Conservation (phyloP, 345 rosid species). For the Salix brachista region DNA sequence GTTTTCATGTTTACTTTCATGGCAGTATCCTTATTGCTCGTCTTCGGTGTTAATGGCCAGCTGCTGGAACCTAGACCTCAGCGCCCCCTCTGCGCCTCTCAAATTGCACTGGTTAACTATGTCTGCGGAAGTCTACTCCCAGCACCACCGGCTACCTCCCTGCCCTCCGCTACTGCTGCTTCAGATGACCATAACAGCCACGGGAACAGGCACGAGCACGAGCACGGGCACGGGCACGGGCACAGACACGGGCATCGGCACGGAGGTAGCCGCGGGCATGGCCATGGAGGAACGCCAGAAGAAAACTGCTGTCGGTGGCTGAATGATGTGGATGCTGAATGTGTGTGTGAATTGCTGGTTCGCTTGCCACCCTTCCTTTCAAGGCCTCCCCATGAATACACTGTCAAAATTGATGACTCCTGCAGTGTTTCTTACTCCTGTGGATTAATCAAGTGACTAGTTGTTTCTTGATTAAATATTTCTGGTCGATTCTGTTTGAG, state of each 20-base stretch:
- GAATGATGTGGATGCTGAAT: conserved; percentile 56
- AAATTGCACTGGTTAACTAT: conserved; percentile 27
- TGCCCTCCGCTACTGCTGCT: background rate
- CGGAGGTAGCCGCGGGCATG: background rate
- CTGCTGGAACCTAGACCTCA: background rate
- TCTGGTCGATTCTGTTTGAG: background rate
- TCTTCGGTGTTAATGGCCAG: background rate
- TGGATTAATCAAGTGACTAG: background rate
- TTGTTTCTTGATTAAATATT: background rate
- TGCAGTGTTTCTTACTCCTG: conserved; percentile 60
- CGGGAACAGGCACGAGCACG: conserved; percentile 18
- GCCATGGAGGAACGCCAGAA: conserved; percentile 4
- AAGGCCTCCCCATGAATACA: conserved; percentile 55
- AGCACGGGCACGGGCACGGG: conserved; percentile 14
- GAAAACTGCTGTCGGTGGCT: conserved; percentile 77
- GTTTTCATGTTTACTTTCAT: background rate
- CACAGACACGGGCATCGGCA: conserved; percentile 24
- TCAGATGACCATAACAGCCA: background rate
- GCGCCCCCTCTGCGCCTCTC: conserved; percentile 23
- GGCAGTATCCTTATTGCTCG: background rate
- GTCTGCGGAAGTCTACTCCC: conserved; percentile 10
- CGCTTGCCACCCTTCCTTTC: conserved; percentile 70
- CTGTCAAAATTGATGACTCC: conserved; percentile 41
- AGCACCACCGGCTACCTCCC: background rate
- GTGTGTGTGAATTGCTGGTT: conserved; percentile 72